Evolutionary conservation across 805 yeast genomes (phyloP).

Genomic region (Nakazawaea wickerhamii): DNA sequence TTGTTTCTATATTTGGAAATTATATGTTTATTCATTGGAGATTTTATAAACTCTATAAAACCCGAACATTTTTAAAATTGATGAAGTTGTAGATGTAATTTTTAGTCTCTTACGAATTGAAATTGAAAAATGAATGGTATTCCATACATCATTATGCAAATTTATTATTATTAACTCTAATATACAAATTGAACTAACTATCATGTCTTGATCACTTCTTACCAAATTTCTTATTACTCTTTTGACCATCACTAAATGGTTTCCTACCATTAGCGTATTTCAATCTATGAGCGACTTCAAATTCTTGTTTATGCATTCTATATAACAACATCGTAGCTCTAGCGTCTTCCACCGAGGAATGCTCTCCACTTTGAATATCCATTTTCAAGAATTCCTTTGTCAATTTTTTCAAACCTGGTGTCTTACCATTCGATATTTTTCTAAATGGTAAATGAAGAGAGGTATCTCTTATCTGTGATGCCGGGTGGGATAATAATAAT

Average conservation of each 20-base stretch:
- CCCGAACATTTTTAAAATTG: no score
- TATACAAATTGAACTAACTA: no score
- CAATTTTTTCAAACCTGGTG: constrained; percentile 69
- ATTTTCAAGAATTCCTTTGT: constrained; percentile 48
- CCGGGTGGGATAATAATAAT: constrained; percentile 64
- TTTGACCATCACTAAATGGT: neutral
- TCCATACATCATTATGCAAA: no score
- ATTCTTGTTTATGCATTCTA: constrained; percentile 53
- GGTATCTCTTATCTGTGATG: constrained; percentile 64
- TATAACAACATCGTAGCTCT: constrained; percentile 82
- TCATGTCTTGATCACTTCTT: neutral
- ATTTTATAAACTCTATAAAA: no score
- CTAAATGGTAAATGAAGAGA: constrained; percentile 55
- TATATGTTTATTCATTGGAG: no score
- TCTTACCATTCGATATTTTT: constrained; percentile 55
- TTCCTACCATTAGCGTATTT: constrained; percentile 17
- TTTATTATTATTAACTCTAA: no score
- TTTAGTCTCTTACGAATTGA: no score
- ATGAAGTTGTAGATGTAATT: no score
- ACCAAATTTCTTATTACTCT: neutral
- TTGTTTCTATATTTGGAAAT: no score
- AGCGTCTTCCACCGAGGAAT: constrained; percentile 90
- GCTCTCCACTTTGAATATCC: constrained; percentile 69
- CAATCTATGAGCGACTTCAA: constrained; percentile 39
- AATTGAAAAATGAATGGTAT: no score